These are phyloP conservation scores for Toxoplasma gondii DNA, from an alignment of 169 alveolate genomes.

Conservation along the genomic window DNA sequence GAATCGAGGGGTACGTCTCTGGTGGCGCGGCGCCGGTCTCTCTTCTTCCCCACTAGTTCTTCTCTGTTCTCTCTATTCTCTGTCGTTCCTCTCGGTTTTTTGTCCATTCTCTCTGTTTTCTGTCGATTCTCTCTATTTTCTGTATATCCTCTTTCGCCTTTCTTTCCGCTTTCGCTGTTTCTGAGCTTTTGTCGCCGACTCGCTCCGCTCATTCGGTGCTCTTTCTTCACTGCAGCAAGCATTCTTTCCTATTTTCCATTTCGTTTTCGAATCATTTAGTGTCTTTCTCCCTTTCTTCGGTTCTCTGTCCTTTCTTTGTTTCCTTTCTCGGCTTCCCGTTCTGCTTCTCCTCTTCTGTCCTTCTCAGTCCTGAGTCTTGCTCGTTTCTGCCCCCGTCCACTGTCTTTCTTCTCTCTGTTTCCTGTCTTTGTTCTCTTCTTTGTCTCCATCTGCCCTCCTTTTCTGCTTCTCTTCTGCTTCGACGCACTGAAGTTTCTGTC, in stretches of 20 bases:
- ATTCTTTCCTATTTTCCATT: no score
- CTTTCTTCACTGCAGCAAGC: no score
- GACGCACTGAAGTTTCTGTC: no score
- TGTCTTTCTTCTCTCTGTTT: no score
- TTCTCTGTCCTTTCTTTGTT: neutral
- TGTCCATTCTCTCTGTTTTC: neutral
- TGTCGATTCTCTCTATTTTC: neutral
- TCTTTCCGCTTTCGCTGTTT: neutral
- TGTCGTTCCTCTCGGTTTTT: neutral
- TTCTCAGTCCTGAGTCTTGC: no score
- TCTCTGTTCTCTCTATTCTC: neutral
- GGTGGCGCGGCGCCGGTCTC: neutral
- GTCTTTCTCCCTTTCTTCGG: neutral
- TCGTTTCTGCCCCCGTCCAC: no score
- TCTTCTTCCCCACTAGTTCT: neutral
- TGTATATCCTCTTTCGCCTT: neutral
- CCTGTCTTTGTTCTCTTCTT: no score
- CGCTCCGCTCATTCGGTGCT: no score
- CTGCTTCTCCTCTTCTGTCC: neutral
- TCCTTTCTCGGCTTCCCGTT: no score
- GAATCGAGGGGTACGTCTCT: slow-evolving; percentile 78
- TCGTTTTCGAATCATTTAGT: no score
- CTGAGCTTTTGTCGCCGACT: neutral
- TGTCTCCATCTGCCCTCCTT: no score
- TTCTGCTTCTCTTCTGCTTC: no score